Base-by-base conservation (phyloP, 176 grass and related monocot species). In the Hsuehochloa calcarea region DNA sequence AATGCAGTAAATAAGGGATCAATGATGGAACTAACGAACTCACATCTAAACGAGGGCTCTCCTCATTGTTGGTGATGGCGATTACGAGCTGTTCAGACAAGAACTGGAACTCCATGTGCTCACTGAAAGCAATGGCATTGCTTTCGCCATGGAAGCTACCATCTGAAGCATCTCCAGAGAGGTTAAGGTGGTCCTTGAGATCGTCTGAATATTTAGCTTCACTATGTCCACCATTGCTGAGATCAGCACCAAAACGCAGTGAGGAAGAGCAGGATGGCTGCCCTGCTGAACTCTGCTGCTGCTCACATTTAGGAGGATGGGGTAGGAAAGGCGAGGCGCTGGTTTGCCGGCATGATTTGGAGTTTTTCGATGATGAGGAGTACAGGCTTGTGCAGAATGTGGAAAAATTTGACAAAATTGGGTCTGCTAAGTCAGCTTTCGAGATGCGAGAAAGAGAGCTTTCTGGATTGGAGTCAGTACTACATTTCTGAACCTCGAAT, bases 21-120 rank as follows among this genome's bases (percentile, higher is more conserved):
- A 59, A 8, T 16, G 39, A 65, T 74, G 62, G 38, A 72, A 77
- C 12, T 19, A 58, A 60, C 62, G 25, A 54, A 78, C 87, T 94
- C 80, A 97, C 95, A 85, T 97, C 86, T 78, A 97, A 60, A 20
- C 23, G 71, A 87, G 86, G 92, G 47, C 77, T 94, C 58, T 92
- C 90, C n/a, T 82, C 88, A 26, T 86, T 92, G 51, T 86, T 51
- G 10, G 86, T 91, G 38, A 97, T 87, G 44, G 68, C 70, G 11
- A 94, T 92, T 69, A 92, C 92, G 25, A 97, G 95, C 84, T 97
- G 88, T 82, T 97, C 90, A 67, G 95, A 94, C 63, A 97, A 89
- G 34, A 94, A 61, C 52, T 92, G 88, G 65, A 97, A 88, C 43
- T 97, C 95, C 78, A 94, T 91, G 47, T 91, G 88, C 82, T 97